phyloP scores from a whole-genome alignment of 2,329 filamentous ascomycete genomes.

The Colletotrichum gigasporum region DNA sequence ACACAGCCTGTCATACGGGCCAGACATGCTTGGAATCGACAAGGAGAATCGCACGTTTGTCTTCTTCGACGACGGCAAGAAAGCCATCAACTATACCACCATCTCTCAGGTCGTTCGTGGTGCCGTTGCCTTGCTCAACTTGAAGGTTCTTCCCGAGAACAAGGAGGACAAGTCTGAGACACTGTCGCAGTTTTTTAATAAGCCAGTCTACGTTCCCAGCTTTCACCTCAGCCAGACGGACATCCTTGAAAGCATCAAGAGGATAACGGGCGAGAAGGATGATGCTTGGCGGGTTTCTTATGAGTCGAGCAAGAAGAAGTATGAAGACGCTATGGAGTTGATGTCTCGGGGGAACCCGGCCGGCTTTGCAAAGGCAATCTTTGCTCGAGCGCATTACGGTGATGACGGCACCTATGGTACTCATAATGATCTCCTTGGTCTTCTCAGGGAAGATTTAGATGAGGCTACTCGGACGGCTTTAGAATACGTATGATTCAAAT shows the following conservation, averaged over 20 bases:
- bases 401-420: too few species aligned
- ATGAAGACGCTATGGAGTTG: too few species aligned
- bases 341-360: too few species aligned
- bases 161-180: slow-evolving; percentile 42
- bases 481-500: too few species aligned
- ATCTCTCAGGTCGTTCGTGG: slow-evolving; percentile 63
- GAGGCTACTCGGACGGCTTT: too few species aligned
- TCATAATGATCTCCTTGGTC: too few species aligned
- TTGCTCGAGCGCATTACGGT: too few species aligned
- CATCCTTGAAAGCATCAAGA: slow-evolving; percentile 68
- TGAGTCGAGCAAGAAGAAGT: slow-evolving; percentile 57
- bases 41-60: slow-evolving; percentile 51
- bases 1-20: slow-evolving; percentile 54
- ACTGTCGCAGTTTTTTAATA: slow-evolving; percentile 54
- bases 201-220: slow-evolving; percentile 59
- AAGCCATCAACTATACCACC: slow-evolving; percentile 66
- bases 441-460: too few species aligned
- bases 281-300: slow-evolving; percentile 59
- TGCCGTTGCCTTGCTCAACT: slow-evolving; percentile 48
- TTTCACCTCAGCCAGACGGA: slow-evolving; percentile 70
- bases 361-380: too few species aligned
- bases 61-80: slow-evolving; percentile 65
- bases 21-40: slow-evolving; percentile 58
- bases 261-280: slow-evolving; percentile 65
- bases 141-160: slow-evolving; percentile 48